Base-by-base conservation (phyloP, 164 flowering plant species). In the Stephania yunnanensis region DNA sequence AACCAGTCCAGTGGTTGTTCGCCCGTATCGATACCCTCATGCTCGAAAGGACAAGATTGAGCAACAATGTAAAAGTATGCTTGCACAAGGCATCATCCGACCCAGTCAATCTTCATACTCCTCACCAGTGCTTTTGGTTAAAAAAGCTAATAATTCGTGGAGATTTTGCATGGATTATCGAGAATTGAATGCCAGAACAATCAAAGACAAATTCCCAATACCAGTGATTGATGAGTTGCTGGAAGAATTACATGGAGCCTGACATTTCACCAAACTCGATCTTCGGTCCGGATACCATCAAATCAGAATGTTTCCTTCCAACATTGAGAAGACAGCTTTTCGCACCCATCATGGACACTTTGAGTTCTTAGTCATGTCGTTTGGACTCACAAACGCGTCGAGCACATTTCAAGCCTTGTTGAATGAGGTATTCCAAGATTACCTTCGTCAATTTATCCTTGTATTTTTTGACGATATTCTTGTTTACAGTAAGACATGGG, bases 401-500 rank as follows among this genome's bases (percentile, higher is more conserved):
- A n/a, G 61, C 2, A 71, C 73, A 7, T 71, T 71, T 25, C 11
- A 1, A 11, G 5, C 10, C 19, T 22, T 71, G 0, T 10, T 71
- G 58, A 71, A 46, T 20, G 0, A 71, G 5, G 73, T 52, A 4
- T 71, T 52, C n/a, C n/a, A 45, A 29, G 10, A 6, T 10, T 44
- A 13, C 10, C 7, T 69, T 4, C 44, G 71, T 17, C 44, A 69
- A 45, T 69, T 69, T 69, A 52, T 44, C 17, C 71, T 69, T 2
- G 52, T 17, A 10, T 69, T 12, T 44, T 68, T 68, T 19, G 61
- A 74, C 50, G 71, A 74, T 29, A 68, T 74, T 7, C 20, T 64
- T 4, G 25, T 74, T 7, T 74, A 74, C 31, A 65, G 61, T 11
- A 63, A 42, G 2, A 10, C 11, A 10, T 68, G 42, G 20, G 7